Evolutionary conservation across 1,284 basidiomycete genomes (phyloP), one percentile per base, ranked within the genome.

Genomic region (Phellinidium pouzarii): DNA sequence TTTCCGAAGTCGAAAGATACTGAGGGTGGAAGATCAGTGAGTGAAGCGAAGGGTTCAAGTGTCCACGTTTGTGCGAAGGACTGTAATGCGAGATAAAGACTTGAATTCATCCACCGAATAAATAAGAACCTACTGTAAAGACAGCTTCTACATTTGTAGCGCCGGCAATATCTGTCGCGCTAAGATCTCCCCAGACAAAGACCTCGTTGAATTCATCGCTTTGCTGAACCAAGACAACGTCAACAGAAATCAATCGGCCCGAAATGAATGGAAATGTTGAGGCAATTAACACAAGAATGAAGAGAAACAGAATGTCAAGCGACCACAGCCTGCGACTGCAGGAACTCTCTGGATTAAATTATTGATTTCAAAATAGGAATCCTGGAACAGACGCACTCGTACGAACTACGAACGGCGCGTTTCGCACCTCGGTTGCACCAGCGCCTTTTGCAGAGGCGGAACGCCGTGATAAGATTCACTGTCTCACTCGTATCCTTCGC

Each of bases 61-160:
- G 69, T 70, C 70, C 70, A 72, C 8, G 68, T 69, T 7, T 66
- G 52, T 5, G 55, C 40, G 42, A 57, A 67, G 46, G 64, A 54
- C 62, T 62, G 51, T 12, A 44, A 4, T 43, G 11, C 47, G 9
- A 26, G 56, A 40, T 43, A 12, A 57, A 14, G 36, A 27, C 17
- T 9, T 14, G 42, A 27, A 9, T 31, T 23, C 5, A 34, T 22
- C 11, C 9, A 44, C 20, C 25, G n/a, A n/a, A n/a, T n/a, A n/a
- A 2, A 23, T 23, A 22, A 19, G 19, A 3, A 44, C 25, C 9
- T 37, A 52, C 50, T 11, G n/a, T 11, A 34, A 52, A 46, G 11
- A 36, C 26, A 8, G 2, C 20, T 11, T 6, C 3, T 3, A 52
- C 42, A 12, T n/a, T 36, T 6, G 25, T 22, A 2, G 50, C 41